phyloP scores from a whole-genome alignment of 148 eudicot species.

The Rhododendron henanense region DNA sequence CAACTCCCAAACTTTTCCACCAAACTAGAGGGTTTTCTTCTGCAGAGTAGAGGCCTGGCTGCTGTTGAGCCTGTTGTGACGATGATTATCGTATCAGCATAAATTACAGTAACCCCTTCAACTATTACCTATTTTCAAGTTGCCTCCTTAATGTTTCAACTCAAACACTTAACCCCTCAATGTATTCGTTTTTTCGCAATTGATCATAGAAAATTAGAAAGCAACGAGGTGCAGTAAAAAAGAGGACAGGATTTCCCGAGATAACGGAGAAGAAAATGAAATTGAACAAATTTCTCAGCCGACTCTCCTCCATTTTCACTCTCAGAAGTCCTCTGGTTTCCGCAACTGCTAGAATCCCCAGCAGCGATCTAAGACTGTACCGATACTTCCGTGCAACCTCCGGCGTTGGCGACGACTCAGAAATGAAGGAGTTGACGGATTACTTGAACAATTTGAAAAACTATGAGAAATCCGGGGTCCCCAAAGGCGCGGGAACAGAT shows the following conservation, averaged over 20 bases:
- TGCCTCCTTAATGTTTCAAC: no score
- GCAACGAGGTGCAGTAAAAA: no score
- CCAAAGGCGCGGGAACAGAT: slow-evolving; percentile 83
- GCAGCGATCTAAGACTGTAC: background rate
- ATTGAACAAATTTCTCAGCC: background rate
- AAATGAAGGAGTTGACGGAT: slow-evolving; percentile 27
- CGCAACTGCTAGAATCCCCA: background rate
- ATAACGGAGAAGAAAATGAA: background rate
- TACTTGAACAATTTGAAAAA: slow-evolving; percentile 24
- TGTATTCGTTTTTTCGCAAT: no score
- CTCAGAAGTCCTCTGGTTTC: background rate
- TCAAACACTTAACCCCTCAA: no score
- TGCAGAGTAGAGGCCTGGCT: no score
- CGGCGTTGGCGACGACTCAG: slow-evolving; percentile 6
- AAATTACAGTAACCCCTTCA: no score
- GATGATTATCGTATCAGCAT: no score
- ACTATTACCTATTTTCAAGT: no score
- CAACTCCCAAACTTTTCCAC: no score
- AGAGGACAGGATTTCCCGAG: background rate
- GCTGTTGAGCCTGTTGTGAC: no score
- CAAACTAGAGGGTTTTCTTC: no score
- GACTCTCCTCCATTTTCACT: background rate
- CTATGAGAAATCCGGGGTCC: slow-evolving; percentile 69
- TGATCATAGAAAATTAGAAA: no score
- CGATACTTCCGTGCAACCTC: slow-evolving; percentile 10